Evolutionary conservation across 1,284 basidiomycete species (phyloP).

Genomic region (Cystobasidium sp.): DNA sequence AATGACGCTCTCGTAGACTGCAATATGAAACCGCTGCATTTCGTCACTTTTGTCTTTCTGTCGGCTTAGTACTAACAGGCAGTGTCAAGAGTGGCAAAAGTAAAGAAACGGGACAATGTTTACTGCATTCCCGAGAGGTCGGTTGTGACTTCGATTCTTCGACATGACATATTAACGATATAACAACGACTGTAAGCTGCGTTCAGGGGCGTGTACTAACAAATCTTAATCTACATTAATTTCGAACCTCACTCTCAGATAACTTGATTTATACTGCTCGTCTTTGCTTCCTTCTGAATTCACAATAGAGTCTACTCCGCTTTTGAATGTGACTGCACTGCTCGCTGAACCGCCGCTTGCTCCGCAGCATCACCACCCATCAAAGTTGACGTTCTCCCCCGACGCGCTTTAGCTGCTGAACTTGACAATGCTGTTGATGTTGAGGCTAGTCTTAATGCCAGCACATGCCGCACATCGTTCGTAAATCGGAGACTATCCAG

Average conservation of each 20-base stretch:
- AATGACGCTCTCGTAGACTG: too few relatives aligned
- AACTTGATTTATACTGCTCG: not conserved
- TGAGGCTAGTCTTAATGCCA: slow-evolving; percentile 68
- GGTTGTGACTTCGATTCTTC: too few relatives aligned
- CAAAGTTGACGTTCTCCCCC: slow-evolving; percentile 25
- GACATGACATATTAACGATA: too few relatives aligned
- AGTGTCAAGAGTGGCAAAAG: too few relatives aligned
- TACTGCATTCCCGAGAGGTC: too few relatives aligned
- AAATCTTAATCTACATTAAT: not conserved
- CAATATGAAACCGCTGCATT: too few relatives aligned
- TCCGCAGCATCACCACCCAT: slow-evolving; percentile 9
- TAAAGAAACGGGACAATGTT: too few relatives aligned
- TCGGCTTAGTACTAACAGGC: too few relatives aligned
- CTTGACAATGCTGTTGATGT: slow-evolving; percentile 28
- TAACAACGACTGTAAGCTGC: too few relatives aligned
- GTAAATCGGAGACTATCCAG: slow-evolving; percentile 95
- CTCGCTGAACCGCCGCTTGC: slow-evolving; percentile 24
- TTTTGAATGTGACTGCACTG: slow-evolving; percentile 1
- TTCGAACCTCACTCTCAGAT: not conserved
- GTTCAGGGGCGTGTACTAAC: too few relatives aligned
- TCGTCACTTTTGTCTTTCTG: too few relatives aligned
- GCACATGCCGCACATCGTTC: slow-evolving; percentile 86
- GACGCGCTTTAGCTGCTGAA: slow-evolving; percentile 10
- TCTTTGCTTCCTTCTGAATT: not conserved
- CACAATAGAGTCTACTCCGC: not conserved